A percentile compares a stretch with the other conserved stretches of the same genome.
Evolutionary conservation across 2,329 filamentous ascomycete genomes (phyloP).

Genomic region (Alternaria brassicicola): DNA sequence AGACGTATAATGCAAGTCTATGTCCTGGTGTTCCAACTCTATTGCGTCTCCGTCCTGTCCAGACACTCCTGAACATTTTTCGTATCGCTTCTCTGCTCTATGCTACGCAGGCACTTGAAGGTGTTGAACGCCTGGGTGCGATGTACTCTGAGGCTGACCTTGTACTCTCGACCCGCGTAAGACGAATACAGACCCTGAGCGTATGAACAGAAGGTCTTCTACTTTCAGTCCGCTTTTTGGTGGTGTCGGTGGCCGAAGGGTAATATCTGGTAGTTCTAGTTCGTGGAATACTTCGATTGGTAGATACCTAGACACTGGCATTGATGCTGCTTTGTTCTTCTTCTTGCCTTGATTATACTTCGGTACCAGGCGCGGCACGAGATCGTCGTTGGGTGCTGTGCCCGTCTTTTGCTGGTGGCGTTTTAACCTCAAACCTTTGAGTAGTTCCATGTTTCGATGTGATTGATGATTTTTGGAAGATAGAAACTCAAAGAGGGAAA

Average conservation of each 20-base stretch:
- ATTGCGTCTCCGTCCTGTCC: neutral
- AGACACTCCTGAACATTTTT: neutral
- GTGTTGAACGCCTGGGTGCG: neutral
- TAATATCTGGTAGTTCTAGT: neutral
- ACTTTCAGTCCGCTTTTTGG: neutral
- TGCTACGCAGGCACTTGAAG: neutral
- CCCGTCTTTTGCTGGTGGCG: neutral
- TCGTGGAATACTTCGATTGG: neutral
- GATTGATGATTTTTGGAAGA: neutral
- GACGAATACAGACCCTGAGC: neutral
- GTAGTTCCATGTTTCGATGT: neutral
- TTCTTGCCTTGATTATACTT: neutral
- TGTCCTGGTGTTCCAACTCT: neutral
- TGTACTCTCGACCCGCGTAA: neutral
- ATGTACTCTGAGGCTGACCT: neutral
- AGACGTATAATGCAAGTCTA: neutral
- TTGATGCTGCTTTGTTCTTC: too few species aligned
- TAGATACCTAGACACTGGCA: neutral
- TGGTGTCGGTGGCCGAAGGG: neutral
- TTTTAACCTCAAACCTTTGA: neutral
- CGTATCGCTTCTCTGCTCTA: neutral
- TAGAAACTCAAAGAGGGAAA: neutral
- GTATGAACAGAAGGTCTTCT: slow-evolving; percentile 1
- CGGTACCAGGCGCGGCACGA: neutral
- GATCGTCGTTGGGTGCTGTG: neutral